phyloP scores from a whole-genome alignment of 2,329 filamentous ascomycete species.

The Trichoderma sp. region DNA sequence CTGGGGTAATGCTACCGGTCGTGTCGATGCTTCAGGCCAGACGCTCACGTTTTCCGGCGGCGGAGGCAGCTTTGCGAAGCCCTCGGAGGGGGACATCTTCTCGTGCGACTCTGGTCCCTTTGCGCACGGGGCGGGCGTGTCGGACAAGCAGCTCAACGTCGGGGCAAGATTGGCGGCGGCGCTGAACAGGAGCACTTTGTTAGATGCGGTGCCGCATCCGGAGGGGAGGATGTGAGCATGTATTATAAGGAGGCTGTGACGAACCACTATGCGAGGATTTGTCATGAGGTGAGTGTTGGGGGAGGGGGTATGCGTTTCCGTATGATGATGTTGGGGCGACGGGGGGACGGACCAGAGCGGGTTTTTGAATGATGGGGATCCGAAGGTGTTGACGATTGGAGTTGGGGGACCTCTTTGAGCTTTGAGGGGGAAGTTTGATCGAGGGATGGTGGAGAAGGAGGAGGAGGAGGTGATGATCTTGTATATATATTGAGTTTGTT shows the following conservation, averaged over 20 bases:
- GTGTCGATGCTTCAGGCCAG: slow-evolving; percentile 38
- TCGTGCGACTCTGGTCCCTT: slow-evolving; percentile 60
- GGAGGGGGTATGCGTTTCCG: slow-evolving; percentile 68
- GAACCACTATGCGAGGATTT: slow-evolving; percentile 68
- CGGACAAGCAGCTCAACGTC: slow-evolving; percentile 58
- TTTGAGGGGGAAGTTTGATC: background rate
- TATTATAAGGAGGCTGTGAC: slow-evolving; percentile 59
- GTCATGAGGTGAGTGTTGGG: slow-evolving; percentile 61
- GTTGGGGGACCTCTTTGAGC: slow-evolving; percentile 48
- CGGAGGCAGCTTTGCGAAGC: slow-evolving; percentile 50
- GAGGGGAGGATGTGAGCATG: slow-evolving; percentile 46
- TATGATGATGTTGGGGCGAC: slow-evolving; percentile 67
- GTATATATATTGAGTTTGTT: background rate
- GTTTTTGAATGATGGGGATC: slow-evolving; percentile 58
- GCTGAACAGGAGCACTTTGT: slow-evolving; percentile 71
- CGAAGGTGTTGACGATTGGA: slow-evolving; percentile 56
- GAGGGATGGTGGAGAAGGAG: background rate
- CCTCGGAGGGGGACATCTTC: slow-evolving; percentile 52
- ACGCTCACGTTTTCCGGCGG: slow-evolving; percentile 41
- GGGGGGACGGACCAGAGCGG: slow-evolving; percentile 63
- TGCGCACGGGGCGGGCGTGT: slow-evolving; percentile 43
- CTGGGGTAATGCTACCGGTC: slow-evolving; percentile 52
- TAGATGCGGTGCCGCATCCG: slow-evolving; percentile 54
- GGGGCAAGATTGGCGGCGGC: slow-evolving; percentile 74
- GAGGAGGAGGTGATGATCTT: background rate